Conservation (phyloP, 306 rosid species). For the Cyclanthera cordifolia region DNA sequence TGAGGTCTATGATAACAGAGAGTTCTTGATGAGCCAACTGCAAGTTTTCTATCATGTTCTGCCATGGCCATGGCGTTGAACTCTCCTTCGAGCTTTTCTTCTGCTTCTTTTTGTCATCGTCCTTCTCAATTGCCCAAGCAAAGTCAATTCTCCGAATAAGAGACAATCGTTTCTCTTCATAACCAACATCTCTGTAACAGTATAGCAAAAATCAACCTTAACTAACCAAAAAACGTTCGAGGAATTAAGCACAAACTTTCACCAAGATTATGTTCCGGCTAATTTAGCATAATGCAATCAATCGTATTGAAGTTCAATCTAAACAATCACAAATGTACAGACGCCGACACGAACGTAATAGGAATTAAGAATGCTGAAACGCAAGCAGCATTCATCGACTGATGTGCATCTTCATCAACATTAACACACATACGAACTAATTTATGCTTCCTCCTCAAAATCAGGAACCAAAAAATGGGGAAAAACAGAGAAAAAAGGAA, state of each 20-base stretch:
- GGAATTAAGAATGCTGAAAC: neutral
- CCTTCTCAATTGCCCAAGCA: conserved; percentile 87
- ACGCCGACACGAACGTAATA: neutral
- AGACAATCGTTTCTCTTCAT: conserved; percentile 67
- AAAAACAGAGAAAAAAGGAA: conserved; percentile 5
- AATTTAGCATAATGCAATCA: conserved; percentile 4
- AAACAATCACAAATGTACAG: neutral
- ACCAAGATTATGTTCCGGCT: neutral
- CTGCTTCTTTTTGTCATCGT: conserved; percentile 53
- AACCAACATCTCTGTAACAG: conserved; percentile 48
- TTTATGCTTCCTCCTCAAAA: neutral
- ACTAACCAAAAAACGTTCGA: neutral
- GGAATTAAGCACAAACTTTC: neutral
- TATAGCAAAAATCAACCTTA: neutral
- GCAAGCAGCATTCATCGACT: neutral
- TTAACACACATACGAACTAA: neutral
- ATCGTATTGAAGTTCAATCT: neutral
- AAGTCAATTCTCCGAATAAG: conserved; percentile 71
- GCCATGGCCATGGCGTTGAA: conserved; percentile 77
- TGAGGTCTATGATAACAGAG: conserved; percentile 70
- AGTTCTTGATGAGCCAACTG: conserved; percentile 85
- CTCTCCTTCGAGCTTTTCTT: conserved; percentile 69
- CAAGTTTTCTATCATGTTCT: conserved; percentile 76
- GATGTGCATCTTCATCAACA: neutral
- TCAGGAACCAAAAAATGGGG: neutral